Conservation (phyloP, 768 basidiomycete species). For the Podaxis sp. region DNA sequence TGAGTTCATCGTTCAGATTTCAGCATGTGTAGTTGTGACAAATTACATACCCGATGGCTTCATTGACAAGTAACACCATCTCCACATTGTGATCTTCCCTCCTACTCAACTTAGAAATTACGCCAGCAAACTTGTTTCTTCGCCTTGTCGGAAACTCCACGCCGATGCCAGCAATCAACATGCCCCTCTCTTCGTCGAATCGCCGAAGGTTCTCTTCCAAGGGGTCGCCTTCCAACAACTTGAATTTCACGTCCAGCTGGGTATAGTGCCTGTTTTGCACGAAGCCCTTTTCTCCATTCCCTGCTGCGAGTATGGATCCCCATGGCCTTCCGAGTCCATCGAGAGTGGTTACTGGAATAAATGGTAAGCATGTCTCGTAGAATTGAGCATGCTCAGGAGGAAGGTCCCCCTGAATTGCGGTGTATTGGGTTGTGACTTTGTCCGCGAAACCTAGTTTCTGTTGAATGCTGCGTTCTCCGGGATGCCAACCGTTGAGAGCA, state of each 20-base stretch:
- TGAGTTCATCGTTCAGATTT: slow-evolving; percentile 16
- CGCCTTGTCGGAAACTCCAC: slow-evolving; percentile 53
- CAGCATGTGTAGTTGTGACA: neutral
- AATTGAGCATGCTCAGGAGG: slow-evolving; percentile 46
- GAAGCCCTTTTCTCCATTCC: slow-evolving; percentile 43
- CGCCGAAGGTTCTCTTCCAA: slow-evolving; percentile 31
- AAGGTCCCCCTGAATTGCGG: slow-evolving; percentile 39
- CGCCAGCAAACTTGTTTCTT: slow-evolving; percentile 61
- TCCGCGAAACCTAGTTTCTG: slow-evolving; percentile 38
- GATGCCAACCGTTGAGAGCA: slow-evolving; percentile 41
- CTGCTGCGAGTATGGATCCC: slow-evolving; percentile 49
- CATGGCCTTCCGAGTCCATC: slow-evolving; percentile 51
- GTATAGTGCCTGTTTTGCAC: slow-evolving; percentile 30
- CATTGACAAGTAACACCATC: slow-evolving; percentile 43
- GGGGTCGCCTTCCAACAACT: slow-evolving; percentile 54
- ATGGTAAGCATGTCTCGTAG: slow-evolving; percentile 43
- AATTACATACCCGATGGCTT: slow-evolving; percentile 50
- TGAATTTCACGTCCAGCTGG: slow-evolving; percentile 34
- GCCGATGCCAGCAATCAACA: slow-evolving; percentile 53
- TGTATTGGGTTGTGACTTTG: slow-evolving; percentile 24
- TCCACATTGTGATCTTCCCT: slow-evolving; percentile 22
- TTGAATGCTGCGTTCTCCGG: slow-evolving; percentile 49
- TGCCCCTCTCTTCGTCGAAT: slow-evolving; percentile 17
- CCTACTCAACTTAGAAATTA: slow-evolving; percentile 28
- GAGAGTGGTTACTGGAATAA: slow-evolving; percentile 53